Percentiles rank a stretch among this genome's conserved stretches.
These are phyloP conservation scores for Floccularia luteovirens DNA, from an alignment of 768 basidiomycete genomes.

Conservation along the genomic window DNA sequence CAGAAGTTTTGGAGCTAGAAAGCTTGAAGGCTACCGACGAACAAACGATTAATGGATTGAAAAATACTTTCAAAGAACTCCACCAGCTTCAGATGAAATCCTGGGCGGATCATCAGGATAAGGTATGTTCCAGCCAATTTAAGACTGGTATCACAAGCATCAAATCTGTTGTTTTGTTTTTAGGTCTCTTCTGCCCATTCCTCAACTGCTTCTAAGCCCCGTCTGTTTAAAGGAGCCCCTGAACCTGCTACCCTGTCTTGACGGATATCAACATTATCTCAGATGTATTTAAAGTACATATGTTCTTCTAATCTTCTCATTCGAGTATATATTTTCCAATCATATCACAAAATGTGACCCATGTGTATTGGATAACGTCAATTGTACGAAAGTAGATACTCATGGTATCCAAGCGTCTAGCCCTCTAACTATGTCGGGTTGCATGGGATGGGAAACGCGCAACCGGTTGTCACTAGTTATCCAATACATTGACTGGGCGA, in stretches of 20 bases:
- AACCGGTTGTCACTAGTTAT: too few relatives aligned
- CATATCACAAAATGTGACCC: too few relatives aligned
- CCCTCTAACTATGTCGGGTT: too few relatives aligned
- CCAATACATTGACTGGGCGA: too few relatives aligned
- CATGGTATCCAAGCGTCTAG: too few relatives aligned
- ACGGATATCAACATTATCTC: too few relatives aligned
- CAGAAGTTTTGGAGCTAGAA: constrained; percentile 21
- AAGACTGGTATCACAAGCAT: constrained; percentile 3
- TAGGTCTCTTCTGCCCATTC: constrained; percentile 21
- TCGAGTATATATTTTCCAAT: too few relatives aligned
- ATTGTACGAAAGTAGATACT: too few relatives aligned
- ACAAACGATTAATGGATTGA: constrained; percentile 23
- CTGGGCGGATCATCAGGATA: constrained; percentile 24
- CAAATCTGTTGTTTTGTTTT: constrained; percentile 3
- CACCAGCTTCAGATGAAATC: constrained; percentile 23
- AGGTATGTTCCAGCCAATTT: constrained; percentile 19
- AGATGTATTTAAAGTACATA: too few relatives aligned
- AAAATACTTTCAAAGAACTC: constrained; percentile 19
- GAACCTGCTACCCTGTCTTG: neutral
- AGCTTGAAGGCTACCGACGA: constrained; percentile 25
- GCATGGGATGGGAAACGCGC: too few relatives aligned
- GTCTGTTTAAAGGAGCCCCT: neutral
- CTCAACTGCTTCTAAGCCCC: constrained; percentile 12
- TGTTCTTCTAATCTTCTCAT: too few relatives aligned
- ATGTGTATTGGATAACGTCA: too few relatives aligned